Percentiles rank a stretch among this genome's conserved stretches.
Evolutionary conservation across 2,329 filamentous ascomycete species (phyloP).

Genomic region (Diaporthe batatas): DNA sequence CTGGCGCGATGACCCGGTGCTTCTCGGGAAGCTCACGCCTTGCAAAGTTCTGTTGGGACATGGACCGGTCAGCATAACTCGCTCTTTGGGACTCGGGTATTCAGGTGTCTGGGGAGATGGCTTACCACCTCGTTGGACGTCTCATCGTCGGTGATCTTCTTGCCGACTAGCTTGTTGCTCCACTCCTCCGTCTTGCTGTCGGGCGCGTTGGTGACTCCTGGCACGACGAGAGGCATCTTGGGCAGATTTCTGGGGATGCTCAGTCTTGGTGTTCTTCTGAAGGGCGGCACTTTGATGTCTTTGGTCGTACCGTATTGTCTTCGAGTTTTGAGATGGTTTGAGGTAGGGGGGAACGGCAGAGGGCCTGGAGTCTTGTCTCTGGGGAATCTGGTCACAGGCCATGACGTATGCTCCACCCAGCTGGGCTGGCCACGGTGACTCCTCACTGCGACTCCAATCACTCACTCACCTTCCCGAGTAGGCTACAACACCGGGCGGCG

Average conservation of each 20-base stretch:
- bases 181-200: slow-evolving; percentile 67
- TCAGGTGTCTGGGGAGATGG: not conserved
- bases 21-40: slow-evolving; percentile 70
- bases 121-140: slow-evolving; percentile 67
- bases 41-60: slow-evolving; percentile 66
- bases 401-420: slow-evolving; percentile 37
- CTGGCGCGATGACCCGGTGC: slow-evolving; percentile 69
- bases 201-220: slow-evolving; percentile 64
- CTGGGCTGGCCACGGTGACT: not conserved
- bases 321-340: not conserved
- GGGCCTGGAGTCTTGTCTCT: not conserved
- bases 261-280: slow-evolving; percentile 17
- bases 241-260: slow-evolving; percentile 15
- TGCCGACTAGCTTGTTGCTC: slow-evolving; percentile 73
- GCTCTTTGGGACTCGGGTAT: not conserved
- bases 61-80: slow-evolving; percentile 2
- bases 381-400: not conserved
- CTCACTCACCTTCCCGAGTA: not conserved
- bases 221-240: slow-evolving; percentile 76
- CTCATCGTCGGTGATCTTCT: slow-evolving; percentile 67
- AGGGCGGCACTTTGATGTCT: slow-evolving; percentile 9
- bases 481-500: too few relatives aligned
- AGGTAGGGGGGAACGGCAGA: not conserved
- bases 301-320: not conserved
- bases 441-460: not conserved